Base-by-base conservation (phyloP, 1,284 basidiomycete species). In the Peniophora sp. region DNA sequence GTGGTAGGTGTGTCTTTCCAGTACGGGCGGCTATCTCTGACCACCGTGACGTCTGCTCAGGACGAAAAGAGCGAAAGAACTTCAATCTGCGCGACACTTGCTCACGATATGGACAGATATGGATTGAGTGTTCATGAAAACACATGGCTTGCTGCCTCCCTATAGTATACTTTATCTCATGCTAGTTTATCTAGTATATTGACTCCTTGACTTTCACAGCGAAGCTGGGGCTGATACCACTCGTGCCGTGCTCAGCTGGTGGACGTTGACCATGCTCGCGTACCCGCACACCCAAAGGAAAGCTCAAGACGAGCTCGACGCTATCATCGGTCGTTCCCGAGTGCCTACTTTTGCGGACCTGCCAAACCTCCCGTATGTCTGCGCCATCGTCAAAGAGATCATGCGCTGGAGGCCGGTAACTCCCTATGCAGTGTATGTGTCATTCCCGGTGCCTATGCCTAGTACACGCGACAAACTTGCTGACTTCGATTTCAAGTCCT, bases 281-380 rank as follows among this genome's bases (percentile, higher is more conserved):
- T 58, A 62, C 47, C 65, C 62, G 8, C 60, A 65, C 23, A 51
- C 57, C 24, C 64, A 64, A 50, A 51, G 49, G 20, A 56, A 57
- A 15, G 64, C 64, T 3, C 64, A 64, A 52, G 58, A 55, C 35
- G 64, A 68, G 41, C 49, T 68, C 36, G 64, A 68, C 51, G 47
- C 55, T 23, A 61, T 66, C n/a, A 58, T 66, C 18, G 64, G 65
- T 8, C 49, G 51, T 12, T 50, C 57, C 11, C 56, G 67, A 20
- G 22, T 67, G 5, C 68, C 68, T 1, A 58, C 57, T 8, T 64
- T 68, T 36, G 55, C 55, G 10, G 68, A 70, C 50, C 48, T 60
- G 9, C 51, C 55, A 3, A 47, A 53, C 27, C 50, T 69, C 22
- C 63, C 65, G 3, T 67, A 65, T 52, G 51, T 67, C 37, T 52